Conservation (phyloP, 192 early-diverging fungal genomes). For the Entomortierella chlamydospora region DNA sequence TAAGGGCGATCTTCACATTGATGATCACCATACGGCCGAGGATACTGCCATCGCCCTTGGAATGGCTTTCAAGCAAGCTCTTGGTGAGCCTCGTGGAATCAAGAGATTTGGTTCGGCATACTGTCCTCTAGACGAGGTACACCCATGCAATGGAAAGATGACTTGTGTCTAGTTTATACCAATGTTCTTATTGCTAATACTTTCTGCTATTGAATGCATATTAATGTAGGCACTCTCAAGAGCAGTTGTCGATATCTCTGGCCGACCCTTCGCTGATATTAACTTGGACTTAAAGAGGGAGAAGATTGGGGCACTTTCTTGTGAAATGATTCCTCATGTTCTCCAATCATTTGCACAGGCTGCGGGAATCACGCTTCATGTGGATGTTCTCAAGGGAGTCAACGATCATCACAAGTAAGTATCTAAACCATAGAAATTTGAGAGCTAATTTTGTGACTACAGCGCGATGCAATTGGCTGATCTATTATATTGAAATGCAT, state of each 20-base stretch:
- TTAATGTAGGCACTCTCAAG: slow-evolving; percentile 81
- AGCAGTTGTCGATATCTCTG: slow-evolving; percentile 98
- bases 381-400: slow-evolving; percentile 92
- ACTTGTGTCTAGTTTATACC: too few relatives aligned
- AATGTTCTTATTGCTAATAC: not conserved
- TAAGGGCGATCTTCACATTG: slow-evolving; percentile 95
- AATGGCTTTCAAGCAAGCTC: slow-evolving; percentile 91
- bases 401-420: slow-evolving; percentile 97
- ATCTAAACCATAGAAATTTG: not conserved
- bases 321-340: slow-evolving; percentile 99
- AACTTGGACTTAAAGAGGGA: slow-evolving; percentile 93
- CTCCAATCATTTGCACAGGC: slow-evolving; percentile 91
- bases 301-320: slow-evolving; percentile 88
- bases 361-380: slow-evolving; percentile 95
- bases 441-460: slow-evolving; percentile 13
- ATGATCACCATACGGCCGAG: slow-evolving; percentile 99
- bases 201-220: not conserved
- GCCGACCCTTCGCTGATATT: slow-evolving; percentile 85
- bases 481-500: not conserved
- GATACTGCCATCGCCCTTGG: slow-evolving; percentile 96
- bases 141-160: too few relatives aligned
- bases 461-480: too few relatives aligned
- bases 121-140: slow-evolving; percentile 94
- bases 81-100: slow-evolving; percentile 90
- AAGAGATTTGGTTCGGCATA: slow-evolving; percentile 94